phyloP scores from a whole-genome alignment of 768 basidiomycete genomes.

The Goffeauzyma gilvescens region DNA sequence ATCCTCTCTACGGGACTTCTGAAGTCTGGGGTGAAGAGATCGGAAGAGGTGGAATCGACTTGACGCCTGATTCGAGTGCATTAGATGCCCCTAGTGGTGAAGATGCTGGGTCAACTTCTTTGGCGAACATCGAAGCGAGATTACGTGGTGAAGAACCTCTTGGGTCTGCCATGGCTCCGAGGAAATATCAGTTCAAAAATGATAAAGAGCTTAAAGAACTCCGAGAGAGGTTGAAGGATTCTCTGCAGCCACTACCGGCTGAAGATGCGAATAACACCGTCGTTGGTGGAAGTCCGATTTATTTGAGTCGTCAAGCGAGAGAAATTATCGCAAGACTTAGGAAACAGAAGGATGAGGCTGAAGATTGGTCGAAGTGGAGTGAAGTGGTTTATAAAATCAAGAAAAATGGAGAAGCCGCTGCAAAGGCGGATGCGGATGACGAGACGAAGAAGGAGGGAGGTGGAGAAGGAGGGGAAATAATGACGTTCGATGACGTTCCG shows the following conservation, averaged over 20 bases:
- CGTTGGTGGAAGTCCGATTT: slow-evolving; percentile 27
- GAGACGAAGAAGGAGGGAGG: not conserved
- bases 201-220: slow-evolving; percentile 9
- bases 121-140: slow-evolving; percentile 4
- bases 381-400: slow-evolving; percentile 30
- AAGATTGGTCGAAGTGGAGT: slow-evolving; percentile 34
- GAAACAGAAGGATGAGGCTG: slow-evolving; percentile 29
- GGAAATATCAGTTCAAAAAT: slow-evolving; percentile 28
- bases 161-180: slow-evolving; percentile 4
- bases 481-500: slow-evolving; percentile 16
- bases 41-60: slow-evolving; percentile 65
- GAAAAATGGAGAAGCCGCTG: no score
- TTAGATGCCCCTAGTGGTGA: no score
- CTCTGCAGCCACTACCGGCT: slow-evolving; percentile 10
- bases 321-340: slow-evolving; percentile 29
- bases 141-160: slow-evolving; percentile 8
- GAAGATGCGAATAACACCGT: slow-evolving; percentile 14
- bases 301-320: slow-evolving; percentile 29
- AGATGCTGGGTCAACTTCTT: no score
- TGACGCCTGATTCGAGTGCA: slow-evolving; percentile 36
- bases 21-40: slow-evolving; percentile 45
- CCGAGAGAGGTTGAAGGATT: slow-evolving; percentile 1
- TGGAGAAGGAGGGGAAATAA: not conserved
- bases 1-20: slow-evolving; percentile 67
- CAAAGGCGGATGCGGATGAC: slow-evolving; percentile 10